Evolutionary conservation across 371 early-diverging fungal species (phyloP).

Genomic region (Apophysomyces sp.): DNA sequence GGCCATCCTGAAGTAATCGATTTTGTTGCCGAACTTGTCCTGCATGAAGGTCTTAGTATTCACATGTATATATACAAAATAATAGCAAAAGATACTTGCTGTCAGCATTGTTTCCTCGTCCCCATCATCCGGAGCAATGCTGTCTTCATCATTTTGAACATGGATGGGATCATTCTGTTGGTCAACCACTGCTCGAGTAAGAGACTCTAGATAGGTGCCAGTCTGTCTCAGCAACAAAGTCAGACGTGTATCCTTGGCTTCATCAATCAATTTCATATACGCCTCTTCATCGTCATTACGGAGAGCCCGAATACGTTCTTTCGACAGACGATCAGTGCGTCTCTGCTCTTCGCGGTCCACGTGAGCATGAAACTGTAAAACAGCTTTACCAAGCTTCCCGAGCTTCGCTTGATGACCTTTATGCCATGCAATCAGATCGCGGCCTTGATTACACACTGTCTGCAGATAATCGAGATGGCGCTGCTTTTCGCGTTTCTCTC

Average conservation of each 20-base stretch:
- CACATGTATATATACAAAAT: not conserved
- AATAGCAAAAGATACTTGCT: slow-evolving; percentile 6
- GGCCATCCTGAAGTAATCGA: slow-evolving; percentile 85
- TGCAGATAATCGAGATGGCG: slow-evolving; percentile 78
- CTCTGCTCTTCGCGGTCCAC: slow-evolving; percentile 91
- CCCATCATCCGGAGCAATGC: slow-evolving; percentile 50
- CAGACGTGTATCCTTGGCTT: slow-evolving; percentile 93
- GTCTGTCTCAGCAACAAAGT: slow-evolving; percentile 88
- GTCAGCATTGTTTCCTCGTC: slow-evolving; percentile 51
- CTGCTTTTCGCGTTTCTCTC: slow-evolving; percentile 83
- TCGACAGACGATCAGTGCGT: slow-evolving; percentile 74
- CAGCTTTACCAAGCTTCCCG: slow-evolving; percentile 72
- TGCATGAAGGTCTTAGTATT: not conserved
- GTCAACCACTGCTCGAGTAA: slow-evolving; percentile 74
- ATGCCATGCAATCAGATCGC: slow-evolving; percentile 72
- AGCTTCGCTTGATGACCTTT: slow-evolving; percentile 64
- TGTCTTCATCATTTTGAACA: slow-evolving; percentile 25
- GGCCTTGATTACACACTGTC: slow-evolving; percentile 74
- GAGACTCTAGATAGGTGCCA: slow-evolving; percentile 76
- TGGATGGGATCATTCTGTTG: slow-evolving; percentile 72
- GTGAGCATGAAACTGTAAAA: slow-evolving; percentile 75
- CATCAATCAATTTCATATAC: slow-evolving; percentile 89
- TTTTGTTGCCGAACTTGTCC: slow-evolving; percentile 49
- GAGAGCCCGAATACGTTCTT: slow-evolving; percentile 94
- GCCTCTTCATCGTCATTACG: slow-evolving; percentile 94